phyloP scores from a whole-genome alignment of 2,329 filamentous ascomycete genomes.

The Blastomyces gilchristii region DNA sequence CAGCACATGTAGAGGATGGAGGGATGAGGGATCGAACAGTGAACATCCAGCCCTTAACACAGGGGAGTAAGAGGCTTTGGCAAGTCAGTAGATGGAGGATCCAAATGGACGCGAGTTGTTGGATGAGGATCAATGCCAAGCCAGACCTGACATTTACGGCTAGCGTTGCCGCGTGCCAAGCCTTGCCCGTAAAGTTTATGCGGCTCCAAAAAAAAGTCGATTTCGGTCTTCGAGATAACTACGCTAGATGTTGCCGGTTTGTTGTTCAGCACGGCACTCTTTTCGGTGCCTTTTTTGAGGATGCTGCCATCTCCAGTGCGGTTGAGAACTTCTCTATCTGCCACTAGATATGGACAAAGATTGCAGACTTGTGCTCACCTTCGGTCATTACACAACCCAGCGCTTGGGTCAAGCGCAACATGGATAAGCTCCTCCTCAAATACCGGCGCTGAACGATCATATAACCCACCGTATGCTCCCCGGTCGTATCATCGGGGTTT shows the following conservation, averaged over 20 bases:
- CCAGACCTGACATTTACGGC: neutral
- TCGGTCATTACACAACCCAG: slow-evolving; percentile 13
- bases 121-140: neutral
- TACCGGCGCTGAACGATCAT: neutral
- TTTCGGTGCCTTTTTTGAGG: neutral
- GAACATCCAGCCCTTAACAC: too few species aligned
- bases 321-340: slow-evolving; percentile 14
- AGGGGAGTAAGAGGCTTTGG: too few species aligned
- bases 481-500: neutral
- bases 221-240: neutral
- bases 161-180: neutral
- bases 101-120: too few species aligned
- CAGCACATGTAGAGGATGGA: slow-evolving; percentile 15
- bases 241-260: neutral
- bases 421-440: neutral
- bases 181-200: neutral
- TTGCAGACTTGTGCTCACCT: slow-evolving; percentile 11
- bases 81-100: too few species aligned
- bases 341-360: slow-evolving; percentile 10
- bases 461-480: neutral
- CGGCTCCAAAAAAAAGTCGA: neutral
- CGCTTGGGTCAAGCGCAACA: neutral
- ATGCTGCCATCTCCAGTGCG: slow-evolving; percentile 10
- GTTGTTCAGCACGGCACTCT: neutral
- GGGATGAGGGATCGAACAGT: too few species aligned